phyloP scores from a whole-genome alignment of 192 early-diverging fungal genomes.

The Chytriomyces sp. region DNA sequence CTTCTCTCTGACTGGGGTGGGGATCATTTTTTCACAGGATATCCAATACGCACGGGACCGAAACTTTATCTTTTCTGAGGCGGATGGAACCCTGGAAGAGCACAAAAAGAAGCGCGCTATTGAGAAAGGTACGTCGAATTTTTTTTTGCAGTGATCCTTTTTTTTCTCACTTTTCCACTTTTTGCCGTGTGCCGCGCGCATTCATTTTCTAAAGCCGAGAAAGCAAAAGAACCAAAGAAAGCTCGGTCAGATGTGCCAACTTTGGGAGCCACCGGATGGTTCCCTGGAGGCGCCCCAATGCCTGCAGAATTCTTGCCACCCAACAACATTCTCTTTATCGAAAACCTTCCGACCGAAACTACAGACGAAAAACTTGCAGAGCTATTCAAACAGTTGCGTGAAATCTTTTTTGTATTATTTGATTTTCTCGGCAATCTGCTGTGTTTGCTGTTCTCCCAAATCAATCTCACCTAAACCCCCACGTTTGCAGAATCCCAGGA shows the following conservation, averaged over 20 bases:
- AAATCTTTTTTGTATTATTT: not conserved
- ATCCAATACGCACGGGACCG: constrained; percentile 57
- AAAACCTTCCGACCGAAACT: constrained; percentile 79
- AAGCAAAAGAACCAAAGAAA: constrained; percentile 32
- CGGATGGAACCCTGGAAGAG: constrained; percentile 70
- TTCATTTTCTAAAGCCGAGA: constrained; percentile 1
- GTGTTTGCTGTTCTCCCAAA: not conserved
- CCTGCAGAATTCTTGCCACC: constrained; percentile 81
- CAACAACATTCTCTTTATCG: constrained; percentile 94
- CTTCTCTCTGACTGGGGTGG: not conserved
- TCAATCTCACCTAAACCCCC: not conserved
- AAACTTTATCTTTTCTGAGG: constrained; percentile 64
- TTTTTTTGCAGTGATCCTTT: not conserved
- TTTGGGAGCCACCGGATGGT: constrained; percentile 37
- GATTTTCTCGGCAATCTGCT: constrained; percentile 25
- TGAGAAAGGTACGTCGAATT: constrained; percentile 63
- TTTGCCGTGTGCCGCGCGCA: not conserved
- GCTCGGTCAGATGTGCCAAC: constrained; percentile 28
- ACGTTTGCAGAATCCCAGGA: constrained; percentile 65
- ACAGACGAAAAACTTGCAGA: constrained; percentile 64
- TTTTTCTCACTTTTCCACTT: not conserved
- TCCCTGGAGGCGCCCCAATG: constrained; percentile 42
- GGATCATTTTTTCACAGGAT: constrained; percentile 43
- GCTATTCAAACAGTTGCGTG: constrained; percentile 76
- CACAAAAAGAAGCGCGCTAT: constrained; percentile 64